Evolutionary conservation across 495 filamentous ascomycete genomes (phyloP).

Genomic region (Collariella sp.): DNA sequence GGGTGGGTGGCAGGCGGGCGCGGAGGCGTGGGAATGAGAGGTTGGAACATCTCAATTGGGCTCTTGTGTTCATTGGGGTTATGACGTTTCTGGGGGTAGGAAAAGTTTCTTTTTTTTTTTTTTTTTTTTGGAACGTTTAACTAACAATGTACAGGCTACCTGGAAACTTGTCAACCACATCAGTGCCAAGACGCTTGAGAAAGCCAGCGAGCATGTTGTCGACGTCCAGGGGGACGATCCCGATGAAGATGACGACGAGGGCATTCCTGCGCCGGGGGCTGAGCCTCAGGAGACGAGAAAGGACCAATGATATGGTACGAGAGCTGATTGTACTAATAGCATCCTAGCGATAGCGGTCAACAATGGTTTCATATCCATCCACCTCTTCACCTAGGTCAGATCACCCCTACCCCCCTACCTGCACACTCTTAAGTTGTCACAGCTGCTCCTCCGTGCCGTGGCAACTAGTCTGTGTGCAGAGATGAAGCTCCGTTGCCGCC

Average conservation of each 20-base stretch:
- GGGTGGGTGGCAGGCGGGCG: conserved; percentile 42
- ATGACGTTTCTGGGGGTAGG: conserved; percentile 75
- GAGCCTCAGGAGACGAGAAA: conserved; percentile 20
- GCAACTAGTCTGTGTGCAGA: conserved; percentile 94
- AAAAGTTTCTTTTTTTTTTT: conserved; percentile 3
- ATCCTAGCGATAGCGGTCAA: too few species aligned
- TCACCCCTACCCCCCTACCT: conserved; percentile 17
- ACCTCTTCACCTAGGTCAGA: background rate
- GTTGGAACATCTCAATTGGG: conserved; percentile 63
- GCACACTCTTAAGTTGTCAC: conserved; percentile 97
- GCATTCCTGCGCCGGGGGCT: conserved; percentile 4
- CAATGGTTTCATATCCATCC: background rate
- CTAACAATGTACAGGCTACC: conserved; percentile 50
- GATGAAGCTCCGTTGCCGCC: conserved; percentile 45
- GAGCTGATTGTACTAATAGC: background rate
- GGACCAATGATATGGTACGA: conserved; percentile 18
- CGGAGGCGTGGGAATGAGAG: conserved; percentile 59
- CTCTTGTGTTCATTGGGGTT: conserved; percentile 71
- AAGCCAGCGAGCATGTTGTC: conserved; percentile 66
- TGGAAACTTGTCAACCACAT: conserved; percentile 70
- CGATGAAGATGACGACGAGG: conserved; percentile 54
- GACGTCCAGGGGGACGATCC: conserved; percentile 73
- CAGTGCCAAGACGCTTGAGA: conserved; percentile 60
- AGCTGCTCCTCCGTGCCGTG: conserved; percentile 62
- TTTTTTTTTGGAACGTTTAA: background rate